Base-by-base conservation (phyloP, 1,284 basidiomycete genomes). In the Sphagnurus paluster region DNA sequence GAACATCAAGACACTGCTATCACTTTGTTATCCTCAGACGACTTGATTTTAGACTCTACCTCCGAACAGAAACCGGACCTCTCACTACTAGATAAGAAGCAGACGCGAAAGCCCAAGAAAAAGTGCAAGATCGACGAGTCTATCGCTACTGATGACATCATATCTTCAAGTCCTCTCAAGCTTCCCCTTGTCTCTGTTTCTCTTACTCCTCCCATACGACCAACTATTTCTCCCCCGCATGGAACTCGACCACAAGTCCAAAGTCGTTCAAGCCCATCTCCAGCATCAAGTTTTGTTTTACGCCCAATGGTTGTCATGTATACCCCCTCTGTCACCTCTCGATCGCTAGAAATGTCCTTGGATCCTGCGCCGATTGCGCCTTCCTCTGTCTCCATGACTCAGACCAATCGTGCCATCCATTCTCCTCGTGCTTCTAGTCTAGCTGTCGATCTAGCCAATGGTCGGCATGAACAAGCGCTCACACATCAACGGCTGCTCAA, bases 291-390 rank as follows among this genome's bases (percentile, higher is more conserved):
- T 2, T 50, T 50, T 33, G 46, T 50, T 37, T 25, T 53, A 30
- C 48, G 51, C 13, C 41, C 42, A 11, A 49, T 46, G 44, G 44
- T 49, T 44, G 24, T 40, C 14, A 33, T 46, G 6, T 50, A 53
- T 32, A 35, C 46, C 16, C 42, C 42, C 10, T 28, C n/a, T 16
- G 16, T 6, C n/a, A n/a, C n/a, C n/a, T 11, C 39, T 13, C 8
- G 21, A 4, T 13, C 10, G n/a, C n/a, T n/a, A 19, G 20, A n/a
- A 21, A 26, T 37, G 1, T 36, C 25, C 24, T 28, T 36, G 16
- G 21, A 24, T 6, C 6, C 17, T 24, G n/a, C n/a, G n/a, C n/a
- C 21, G 14, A 20, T n/a, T 14, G 17, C 13, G 14, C 16, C 20
- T 9, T 17, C n/a, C 2, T 28, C 23, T 1, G 37, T 16, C 21